These are phyloP conservation scores for Pyrenophora seminiperda DNA, from an alignment of 2,329 filamentous ascomycete species.

Conservation along the genomic window DNA sequence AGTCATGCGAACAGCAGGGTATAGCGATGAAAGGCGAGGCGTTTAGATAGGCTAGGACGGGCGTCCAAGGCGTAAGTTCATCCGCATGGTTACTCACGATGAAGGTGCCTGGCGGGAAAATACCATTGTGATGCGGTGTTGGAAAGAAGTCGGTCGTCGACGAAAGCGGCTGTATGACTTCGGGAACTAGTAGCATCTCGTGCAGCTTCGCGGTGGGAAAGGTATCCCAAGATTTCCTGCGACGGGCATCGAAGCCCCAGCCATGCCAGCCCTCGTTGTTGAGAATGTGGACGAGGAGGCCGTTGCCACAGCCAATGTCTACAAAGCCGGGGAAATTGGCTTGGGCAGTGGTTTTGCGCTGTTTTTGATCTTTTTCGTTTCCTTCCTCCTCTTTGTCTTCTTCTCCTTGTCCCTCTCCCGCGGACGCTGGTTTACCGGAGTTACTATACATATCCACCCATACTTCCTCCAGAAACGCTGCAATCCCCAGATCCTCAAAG, in stretches of 20 bases:
- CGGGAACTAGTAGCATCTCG: conserved; percentile 66
- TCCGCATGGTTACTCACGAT: conserved; percentile 98
- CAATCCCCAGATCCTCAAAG: conserved; percentile 90
- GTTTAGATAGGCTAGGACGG: conserved; percentile 78
- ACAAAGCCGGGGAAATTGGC: conserved; percentile 81
- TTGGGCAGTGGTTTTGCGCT: conserved; percentile 16
- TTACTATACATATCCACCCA: conserved; percentile 81
- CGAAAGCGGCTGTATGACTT: conserved; percentile 39
- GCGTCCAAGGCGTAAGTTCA: conserved; percentile 95
- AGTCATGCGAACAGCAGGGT: conserved; percentile 90
- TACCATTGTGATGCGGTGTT: conserved; percentile 58
- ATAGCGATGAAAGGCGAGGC: conserved; percentile 86
- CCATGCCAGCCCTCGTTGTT: conserved; percentile 79
- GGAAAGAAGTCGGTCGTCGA: no score
- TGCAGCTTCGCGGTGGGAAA: conserved; percentile 66
- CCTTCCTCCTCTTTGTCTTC: conserved; percentile 21
- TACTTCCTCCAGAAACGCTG: conserved; percentile 88
- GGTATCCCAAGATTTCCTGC: conserved; percentile 79
- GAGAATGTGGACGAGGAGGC: conserved; percentile 83
- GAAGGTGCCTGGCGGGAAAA: conserved; percentile 77
- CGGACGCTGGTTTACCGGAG: neutral
- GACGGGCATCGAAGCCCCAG: conserved; percentile 90
- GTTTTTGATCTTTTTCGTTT: neutral
- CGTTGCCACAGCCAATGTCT: conserved; percentile 95
- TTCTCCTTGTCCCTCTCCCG: neutral